Base-by-base conservation (phyloP, 176 grass and related monocot genomes). In the Stipa capillata region DNA sequence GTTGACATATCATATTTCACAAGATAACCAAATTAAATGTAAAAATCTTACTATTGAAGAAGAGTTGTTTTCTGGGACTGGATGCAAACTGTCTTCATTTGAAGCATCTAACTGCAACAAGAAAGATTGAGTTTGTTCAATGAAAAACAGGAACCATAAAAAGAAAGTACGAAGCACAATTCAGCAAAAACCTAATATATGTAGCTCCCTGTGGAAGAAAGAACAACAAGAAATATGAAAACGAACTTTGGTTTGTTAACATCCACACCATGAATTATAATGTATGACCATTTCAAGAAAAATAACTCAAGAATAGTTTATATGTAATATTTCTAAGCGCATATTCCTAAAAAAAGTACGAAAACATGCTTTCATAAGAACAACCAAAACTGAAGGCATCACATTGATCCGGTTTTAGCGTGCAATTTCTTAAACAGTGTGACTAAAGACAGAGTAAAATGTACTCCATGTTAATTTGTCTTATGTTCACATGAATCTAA, bases 251-350 rank as follows among this genome's bases (percentile, higher is more conserved):
- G 87, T 51, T 58, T 73, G 73, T 78, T 90, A 73, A 61, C 83
- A 37, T 94, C 90, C 80, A 94, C 74, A 66, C 63, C 92, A 87
- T 94, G 92, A 89, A 94, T 94, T 90, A 98, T 98, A 41, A 98
- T 90, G 70, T 98, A 98, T 14, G 92, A 94, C 39, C 65, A 84
- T 80, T 85, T 86, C 60, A 82, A 82, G 20, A 47, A 48, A 69
- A 41, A 35, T 20, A 42, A 50, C 21, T 27, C 65, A 34, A 44
- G 25, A 32, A 11, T 25, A 55, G 11, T 1, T 49, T 73, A 20
- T 33, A 27, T 44, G 32, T 8, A 69, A 72, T 57, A 37, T 65
- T 15, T 17, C 18, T 8, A 24, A 74, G 24, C 32, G 58, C 32
- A 65, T 4, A 73, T 65, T 67, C 40, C 18, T 20, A 15, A 32